These are phyloP conservation scores for Chaetoceros muelleri DNA, from an alignment of 108 stramenopile species.

Conservation along the genomic window DNA sequence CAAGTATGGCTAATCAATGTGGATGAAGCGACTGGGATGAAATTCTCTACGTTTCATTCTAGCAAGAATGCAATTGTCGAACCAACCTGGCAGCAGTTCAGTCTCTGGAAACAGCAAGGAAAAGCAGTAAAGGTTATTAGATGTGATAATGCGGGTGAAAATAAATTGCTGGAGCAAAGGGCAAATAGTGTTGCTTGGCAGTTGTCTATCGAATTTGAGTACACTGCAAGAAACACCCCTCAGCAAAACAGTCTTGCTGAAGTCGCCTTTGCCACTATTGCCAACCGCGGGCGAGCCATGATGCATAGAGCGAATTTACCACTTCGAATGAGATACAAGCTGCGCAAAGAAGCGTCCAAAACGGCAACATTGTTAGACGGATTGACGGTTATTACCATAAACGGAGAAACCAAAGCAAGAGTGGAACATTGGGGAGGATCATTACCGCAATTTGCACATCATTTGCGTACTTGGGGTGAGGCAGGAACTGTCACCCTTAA, in stretches of 20 bases:
- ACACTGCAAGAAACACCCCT: constrained; percentile 18
- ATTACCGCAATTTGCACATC: neutral
- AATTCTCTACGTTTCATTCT: constrained; percentile 4
- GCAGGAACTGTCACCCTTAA: constrained; percentile 10
- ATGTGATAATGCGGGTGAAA: constrained; percentile 15
- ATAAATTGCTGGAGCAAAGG: constrained; percentile 1
- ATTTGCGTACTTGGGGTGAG: constrained; percentile 14
- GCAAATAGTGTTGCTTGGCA: constrained; percentile 10
- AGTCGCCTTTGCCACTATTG: constrained; percentile 12
- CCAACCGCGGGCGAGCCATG: constrained; percentile 3
- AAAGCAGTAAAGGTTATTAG: constrained; percentile 6
- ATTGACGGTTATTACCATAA: constrained; percentile 4
- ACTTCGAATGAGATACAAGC: neutral
- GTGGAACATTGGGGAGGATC: constrained; percentile 3
- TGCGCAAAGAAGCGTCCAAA: constrained; percentile 3
- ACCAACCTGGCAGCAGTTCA: constrained; percentile 6
- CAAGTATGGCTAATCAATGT: constrained; percentile 6
- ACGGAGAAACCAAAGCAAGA: constrained; percentile 8
- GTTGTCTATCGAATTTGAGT: constrained; percentile 12
- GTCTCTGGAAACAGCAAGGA: constrained; percentile 3
- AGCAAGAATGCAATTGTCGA: constrained; percentile 9
- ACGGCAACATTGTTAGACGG: constrained; percentile 12
- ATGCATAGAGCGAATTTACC: constrained; percentile 4
- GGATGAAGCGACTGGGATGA: constrained; percentile 8
- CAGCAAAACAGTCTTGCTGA: constrained; percentile 20